Percentiles rank a stretch among this genome's conserved stretches.
Evolutionary conservation across 208 protist genomes (phyloP).

Genomic region (Zelonia costaricensis): DNA sequence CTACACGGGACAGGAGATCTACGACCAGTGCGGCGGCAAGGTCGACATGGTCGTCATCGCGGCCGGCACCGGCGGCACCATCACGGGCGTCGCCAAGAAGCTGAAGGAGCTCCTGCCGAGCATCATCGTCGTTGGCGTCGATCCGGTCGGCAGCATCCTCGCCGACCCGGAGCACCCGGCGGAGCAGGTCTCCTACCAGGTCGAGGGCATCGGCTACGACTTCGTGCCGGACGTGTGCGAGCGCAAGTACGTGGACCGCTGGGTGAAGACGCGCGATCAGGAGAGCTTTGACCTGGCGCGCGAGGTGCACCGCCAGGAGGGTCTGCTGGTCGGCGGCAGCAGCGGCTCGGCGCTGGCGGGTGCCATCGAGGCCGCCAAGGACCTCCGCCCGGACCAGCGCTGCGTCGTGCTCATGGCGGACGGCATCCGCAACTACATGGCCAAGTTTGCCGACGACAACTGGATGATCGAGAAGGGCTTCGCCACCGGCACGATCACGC

Average conservation of each 20-base stretch:
- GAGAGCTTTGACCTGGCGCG: slow-evolving; percentile 94
- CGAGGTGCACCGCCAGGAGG: slow-evolving; percentile 94
- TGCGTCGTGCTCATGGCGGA: slow-evolving; percentile 96
- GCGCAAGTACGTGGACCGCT: slow-evolving; percentile 87
- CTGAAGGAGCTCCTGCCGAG: slow-evolving; percentile 67
- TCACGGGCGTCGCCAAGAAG: slow-evolving; percentile 92
- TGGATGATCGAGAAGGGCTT: slow-evolving; percentile 97
- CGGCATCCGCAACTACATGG: slow-evolving; percentile 97
- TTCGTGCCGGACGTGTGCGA: slow-evolving; percentile 97
- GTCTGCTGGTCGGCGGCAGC: slow-evolving; percentile 95
- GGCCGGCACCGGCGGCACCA: slow-evolving; percentile 97
- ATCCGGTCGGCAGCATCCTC: slow-evolving; percentile 96
- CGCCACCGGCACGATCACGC: slow-evolving; percentile 57
- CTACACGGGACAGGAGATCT: slow-evolving; percentile 95
- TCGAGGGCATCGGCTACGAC: slow-evolving; percentile 99
- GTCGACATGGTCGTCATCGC: slow-evolving; percentile 96
- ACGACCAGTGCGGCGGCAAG: slow-evolving; percentile 93
- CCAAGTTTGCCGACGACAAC: slow-evolving; percentile 95
- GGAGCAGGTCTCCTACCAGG: slow-evolving; percentile 74
- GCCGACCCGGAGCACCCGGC: slow-evolving; percentile 83
- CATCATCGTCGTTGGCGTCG: slow-evolving; percentile 94
- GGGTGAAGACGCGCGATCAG: slow-evolving; percentile 94
- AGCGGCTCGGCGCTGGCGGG: slow-evolving; percentile 91
- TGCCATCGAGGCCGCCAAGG: slow-evolving; percentile 92
- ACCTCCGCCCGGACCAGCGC: slow-evolving; percentile 86